Evolutionary conservation across 331 rosid genomes (phyloP).

Genomic region (Erythrophleum ivorense): DNA sequence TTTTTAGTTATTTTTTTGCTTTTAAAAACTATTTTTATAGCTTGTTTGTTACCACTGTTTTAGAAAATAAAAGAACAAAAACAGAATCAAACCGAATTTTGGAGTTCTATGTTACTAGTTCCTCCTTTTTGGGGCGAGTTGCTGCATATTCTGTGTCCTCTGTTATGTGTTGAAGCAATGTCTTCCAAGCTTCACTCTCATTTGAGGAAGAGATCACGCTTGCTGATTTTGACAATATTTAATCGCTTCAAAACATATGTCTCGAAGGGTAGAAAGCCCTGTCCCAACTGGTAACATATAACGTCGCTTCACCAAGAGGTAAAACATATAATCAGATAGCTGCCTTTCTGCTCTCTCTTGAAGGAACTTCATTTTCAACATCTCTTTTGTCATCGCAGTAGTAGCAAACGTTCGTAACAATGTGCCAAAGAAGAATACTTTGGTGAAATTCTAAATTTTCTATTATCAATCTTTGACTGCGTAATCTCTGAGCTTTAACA

Average conservation of each 20-base stretch:
- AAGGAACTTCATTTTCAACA: too few relatives aligned
- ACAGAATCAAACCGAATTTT: too few relatives aligned
- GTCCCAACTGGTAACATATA: too few relatives aligned
- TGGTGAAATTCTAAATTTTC: not conserved
- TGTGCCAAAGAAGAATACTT: slow-evolving; percentile 11
- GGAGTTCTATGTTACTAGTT: too few relatives aligned
- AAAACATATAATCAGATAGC: slow-evolving; percentile 29
- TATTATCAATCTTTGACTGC: not conserved
- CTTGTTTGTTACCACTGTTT: too few relatives aligned
- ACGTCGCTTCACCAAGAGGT: not conserved
- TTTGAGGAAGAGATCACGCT: not conserved
- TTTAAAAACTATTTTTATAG: too few relatives aligned
- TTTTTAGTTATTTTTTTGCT: too few relatives aligned
- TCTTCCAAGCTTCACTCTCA: not conserved
- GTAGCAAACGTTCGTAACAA: slow-evolving; percentile 9
- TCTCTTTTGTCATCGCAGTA: not conserved
- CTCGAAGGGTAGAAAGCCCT: slow-evolving; percentile 8
- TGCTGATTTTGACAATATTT: not conserved
- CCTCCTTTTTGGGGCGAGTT: too few relatives aligned
- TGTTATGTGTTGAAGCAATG: not conserved
- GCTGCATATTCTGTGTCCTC: not conserved
- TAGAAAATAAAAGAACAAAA: too few relatives aligned
- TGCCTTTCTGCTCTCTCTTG: not conserved
- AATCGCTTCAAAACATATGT: slow-evolving; percentile 2
- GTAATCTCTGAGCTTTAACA: not conserved